phyloP scores from a whole-genome alignment of 371 early-diverging fungal species.

The Neoconidiobolus thromboides region DNA sequence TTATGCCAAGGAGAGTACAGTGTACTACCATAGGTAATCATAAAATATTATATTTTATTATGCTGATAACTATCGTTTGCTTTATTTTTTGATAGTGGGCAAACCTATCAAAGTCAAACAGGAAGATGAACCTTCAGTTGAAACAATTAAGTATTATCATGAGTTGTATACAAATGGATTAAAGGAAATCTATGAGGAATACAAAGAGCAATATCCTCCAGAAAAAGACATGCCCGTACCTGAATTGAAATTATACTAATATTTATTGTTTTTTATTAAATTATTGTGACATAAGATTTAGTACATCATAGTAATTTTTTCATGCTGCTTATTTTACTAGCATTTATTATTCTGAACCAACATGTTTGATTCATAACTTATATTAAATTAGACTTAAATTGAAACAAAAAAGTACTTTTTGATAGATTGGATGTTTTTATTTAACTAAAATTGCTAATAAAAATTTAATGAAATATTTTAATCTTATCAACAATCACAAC shows the following conservation, averaged over 20 bases:
- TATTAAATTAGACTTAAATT: no score
- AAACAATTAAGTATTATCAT: constrained; percentile 9
- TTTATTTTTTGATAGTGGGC: constrained; percentile 21
- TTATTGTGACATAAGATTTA: background rate
- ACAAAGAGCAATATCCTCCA: constrained; percentile 20
- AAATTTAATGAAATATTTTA: no score
- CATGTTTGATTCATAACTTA: no score
- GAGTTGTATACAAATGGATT: constrained; percentile 16
- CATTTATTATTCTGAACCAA: no score
- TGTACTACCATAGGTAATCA: no score
- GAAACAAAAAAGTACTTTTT: no score
- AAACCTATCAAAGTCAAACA: constrained; percentile 33
- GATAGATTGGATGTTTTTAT: no score
- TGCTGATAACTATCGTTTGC: background rate
- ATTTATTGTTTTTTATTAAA: no score
- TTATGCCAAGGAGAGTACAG: background rate
- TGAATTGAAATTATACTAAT: background rate
- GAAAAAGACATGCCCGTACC: background rate
- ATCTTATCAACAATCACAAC: no score
- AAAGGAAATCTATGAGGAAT: constrained; percentile 31
- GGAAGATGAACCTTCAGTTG: constrained; percentile 30
- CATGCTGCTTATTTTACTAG: no score
- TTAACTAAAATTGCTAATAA: no score
- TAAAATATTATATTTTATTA: background rate
- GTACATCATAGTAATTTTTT: no score